phyloP scores from a whole-genome alignment of 148 eudicot genomes.

The Fagopyrum tataricum region DNA sequence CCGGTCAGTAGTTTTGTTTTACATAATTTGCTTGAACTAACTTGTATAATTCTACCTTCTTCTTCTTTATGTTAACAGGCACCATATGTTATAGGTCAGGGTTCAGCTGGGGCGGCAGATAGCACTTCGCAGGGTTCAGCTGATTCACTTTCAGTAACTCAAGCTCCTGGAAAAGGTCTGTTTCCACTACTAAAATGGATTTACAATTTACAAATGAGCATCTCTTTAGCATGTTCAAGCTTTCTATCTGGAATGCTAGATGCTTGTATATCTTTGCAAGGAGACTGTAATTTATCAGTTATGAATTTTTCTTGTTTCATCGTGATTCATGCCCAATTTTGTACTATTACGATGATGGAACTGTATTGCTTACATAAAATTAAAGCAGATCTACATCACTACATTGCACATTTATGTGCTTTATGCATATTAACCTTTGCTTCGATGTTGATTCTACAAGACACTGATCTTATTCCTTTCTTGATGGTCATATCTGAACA shows the following conservation, averaged over 20 bases:
- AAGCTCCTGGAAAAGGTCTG: conserved; percentile 44
- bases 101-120: conserved; percentile 37
- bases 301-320: too few relatives aligned
- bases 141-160: conserved; percentile 39
- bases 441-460: too few relatives aligned
- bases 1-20: too few relatives aligned
- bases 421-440: too few relatives aligned
- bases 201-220: not conserved
- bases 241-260: not conserved
- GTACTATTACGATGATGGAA: too few relatives aligned
- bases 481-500: too few relatives aligned
- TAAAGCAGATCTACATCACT: too few relatives aligned
- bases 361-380: too few relatives aligned
- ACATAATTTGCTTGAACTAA: too few relatives aligned
- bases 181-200: not conserved
- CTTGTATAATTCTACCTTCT: not conserved
- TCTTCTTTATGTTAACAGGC: conserved; percentile 30
- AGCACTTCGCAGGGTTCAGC: conserved; percentile 44
- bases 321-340: too few relatives aligned
- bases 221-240: not conserved
- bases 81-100: conserved; percentile 43
- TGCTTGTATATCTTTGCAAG: not conserved
- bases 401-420: not conserved
- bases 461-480: too few relatives aligned
- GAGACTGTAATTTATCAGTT: too few relatives aligned